A percentile compares a stretch with the other conserved stretches of the same genome.
phyloP scores from a whole-genome alignment of 192 early-diverging fungal genomes.

The Coemansia erecta region DNA sequence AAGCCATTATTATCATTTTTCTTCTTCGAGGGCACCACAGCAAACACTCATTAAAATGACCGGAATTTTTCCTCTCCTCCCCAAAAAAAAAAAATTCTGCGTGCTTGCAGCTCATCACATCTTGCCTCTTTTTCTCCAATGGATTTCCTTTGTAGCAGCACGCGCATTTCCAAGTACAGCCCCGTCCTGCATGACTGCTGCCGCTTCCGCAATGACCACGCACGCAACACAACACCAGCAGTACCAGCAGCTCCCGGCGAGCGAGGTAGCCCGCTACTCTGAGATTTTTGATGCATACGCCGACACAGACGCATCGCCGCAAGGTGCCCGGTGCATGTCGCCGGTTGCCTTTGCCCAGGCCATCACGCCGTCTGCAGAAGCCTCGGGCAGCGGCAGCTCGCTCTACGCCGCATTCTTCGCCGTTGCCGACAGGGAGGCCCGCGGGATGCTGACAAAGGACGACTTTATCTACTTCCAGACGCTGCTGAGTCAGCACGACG shows the following conservation, averaged over 20 bases:
- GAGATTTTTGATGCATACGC: slow-evolving; percentile 49
- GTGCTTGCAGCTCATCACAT: too few relatives aligned
- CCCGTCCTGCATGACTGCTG: background rate
- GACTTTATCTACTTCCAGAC: slow-evolving; percentile 57
- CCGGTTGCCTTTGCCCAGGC: slow-evolving; percentile 48
- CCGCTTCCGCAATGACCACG: slow-evolving; percentile 5
- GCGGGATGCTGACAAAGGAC: slow-evolving; percentile 45
- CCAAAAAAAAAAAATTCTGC: background rate
- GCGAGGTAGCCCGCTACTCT: slow-evolving; percentile 34
- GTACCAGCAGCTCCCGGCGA: slow-evolving; percentile 20
- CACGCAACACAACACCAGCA: slow-evolving; percentile 3
- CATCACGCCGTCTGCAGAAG: slow-evolving; percentile 21
- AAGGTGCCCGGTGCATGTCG: slow-evolving; percentile 45
- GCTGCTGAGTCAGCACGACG: slow-evolving; percentile 52
- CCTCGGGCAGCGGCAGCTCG: background rate
- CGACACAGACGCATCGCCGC: slow-evolving; percentile 16
- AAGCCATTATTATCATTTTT: background rate
- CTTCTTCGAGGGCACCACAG: background rate
- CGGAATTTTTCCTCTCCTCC: too few relatives aligned
- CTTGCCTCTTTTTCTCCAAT: too few relatives aligned
- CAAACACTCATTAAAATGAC: too few relatives aligned
- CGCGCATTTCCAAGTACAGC: slow-evolving; percentile 1
- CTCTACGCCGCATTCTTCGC: slow-evolving; percentile 51
- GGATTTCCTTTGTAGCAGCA: background rate
- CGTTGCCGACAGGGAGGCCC: slow-evolving; percentile 46